Conservation (phyloP, 441 rosid genomes). For the Gossypium aridum region DNA sequence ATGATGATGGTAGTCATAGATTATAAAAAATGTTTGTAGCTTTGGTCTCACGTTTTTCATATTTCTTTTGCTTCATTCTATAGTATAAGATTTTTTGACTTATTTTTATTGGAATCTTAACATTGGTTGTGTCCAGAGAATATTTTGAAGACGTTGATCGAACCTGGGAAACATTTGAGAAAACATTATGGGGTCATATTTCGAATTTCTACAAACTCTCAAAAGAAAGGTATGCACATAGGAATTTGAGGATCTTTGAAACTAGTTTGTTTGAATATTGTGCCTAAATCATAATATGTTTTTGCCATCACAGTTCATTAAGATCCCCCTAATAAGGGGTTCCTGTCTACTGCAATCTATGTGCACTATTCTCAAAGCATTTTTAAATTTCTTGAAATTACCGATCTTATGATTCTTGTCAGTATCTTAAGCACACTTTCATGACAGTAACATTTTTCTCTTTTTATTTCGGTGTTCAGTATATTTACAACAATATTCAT, state of each 20-base stretch:
- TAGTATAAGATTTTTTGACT: conserved; percentile 7
- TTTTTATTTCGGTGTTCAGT: not conserved
- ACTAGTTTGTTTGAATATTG: not conserved
- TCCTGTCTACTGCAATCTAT: not conserved
- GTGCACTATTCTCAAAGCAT: not conserved
- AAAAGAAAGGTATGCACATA: conserved; percentile 72
- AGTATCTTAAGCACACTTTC: not conserved
- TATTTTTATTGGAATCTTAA: conserved; percentile 12
- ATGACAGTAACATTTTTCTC: not conserved
- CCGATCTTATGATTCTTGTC: not conserved
- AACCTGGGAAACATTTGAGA: conserved; percentile 98
- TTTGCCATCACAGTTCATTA: not conserved
- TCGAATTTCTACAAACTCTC: conserved; percentile 83
- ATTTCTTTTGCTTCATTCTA: not conserved
- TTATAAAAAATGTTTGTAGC: not conserved
- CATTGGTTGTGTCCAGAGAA: conserved; percentile 50
- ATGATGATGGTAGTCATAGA: not conserved
- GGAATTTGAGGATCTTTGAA: not conserved
- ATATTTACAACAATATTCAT: not conserved
- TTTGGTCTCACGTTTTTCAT: not conserved
- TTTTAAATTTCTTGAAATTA: not conserved
- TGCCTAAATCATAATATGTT: not conserved
- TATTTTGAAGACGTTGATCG: conserved; percentile 97
- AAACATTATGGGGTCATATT: conserved; percentile 90
- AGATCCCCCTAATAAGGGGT: not conserved